Conservation (phyloP, 345 rosid genomes). For the Streptanthus diversifolius region DNA sequence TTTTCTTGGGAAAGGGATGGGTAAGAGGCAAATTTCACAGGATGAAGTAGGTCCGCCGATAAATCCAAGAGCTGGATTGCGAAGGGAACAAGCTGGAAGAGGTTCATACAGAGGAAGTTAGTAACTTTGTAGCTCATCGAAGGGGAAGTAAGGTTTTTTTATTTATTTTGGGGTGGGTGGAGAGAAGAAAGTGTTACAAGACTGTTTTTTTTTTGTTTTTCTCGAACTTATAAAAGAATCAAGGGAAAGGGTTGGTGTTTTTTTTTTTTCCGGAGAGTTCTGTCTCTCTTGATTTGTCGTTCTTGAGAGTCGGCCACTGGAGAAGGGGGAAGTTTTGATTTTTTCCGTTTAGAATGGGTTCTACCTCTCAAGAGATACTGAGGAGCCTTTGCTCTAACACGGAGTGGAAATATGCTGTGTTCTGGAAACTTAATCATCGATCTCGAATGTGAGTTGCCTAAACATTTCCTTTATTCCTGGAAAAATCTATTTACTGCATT, state of each 20-base stretch:
- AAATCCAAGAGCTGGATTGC: slow-evolving; percentile 76
- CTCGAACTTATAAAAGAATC: slow-evolving; percentile 16
- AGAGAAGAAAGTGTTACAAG: slow-evolving; percentile 12
- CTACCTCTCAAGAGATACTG: slow-evolving; percentile 53
- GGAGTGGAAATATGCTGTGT: slow-evolving; percentile 80
- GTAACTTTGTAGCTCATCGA: slow-evolving; percentile 30
- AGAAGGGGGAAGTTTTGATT: slow-evolving; percentile 4
- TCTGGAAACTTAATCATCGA: slow-evolving; percentile 82
- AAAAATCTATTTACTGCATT: neutral
- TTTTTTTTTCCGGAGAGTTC: neutral
- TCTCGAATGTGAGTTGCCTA: slow-evolving; percentile 61
- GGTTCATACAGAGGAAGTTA: slow-evolving; percentile 96
- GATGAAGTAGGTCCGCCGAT: slow-evolving; percentile 82
- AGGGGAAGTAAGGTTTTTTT: neutral
- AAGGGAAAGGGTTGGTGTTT: neutral
- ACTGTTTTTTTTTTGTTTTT: neutral
- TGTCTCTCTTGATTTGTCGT: slow-evolving; percentile 27
- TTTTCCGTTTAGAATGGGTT: slow-evolving; percentile 42
- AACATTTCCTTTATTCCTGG: neutral
- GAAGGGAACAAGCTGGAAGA: slow-evolving; percentile 95
- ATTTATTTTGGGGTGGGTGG: neutral
- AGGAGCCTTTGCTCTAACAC: slow-evolving; percentile 75
- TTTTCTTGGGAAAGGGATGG: slow-evolving; percentile 57
- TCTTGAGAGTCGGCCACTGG: slow-evolving; percentile 20
- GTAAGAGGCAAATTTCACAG: slow-evolving; percentile 64